Evolutionary conservation across 176 grass and related monocot genomes (phyloP).

Genomic region (Puccinellia tenuiflora): DNA sequence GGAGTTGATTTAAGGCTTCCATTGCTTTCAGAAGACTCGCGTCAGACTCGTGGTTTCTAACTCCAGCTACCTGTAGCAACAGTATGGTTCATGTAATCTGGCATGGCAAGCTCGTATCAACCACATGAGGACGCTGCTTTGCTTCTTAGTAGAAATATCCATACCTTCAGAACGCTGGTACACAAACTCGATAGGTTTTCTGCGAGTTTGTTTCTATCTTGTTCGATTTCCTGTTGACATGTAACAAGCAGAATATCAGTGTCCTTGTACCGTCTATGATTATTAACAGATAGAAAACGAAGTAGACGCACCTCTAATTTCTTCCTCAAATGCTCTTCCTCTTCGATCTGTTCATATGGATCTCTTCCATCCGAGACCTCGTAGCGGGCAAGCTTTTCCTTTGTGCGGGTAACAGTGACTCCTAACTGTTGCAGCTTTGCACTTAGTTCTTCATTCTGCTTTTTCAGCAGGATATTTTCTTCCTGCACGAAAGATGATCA

Average conservation of each 20-base stretch:
- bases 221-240: constrained; percentile 69
- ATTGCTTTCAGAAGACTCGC: constrained; percentile 51
- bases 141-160: not conserved
- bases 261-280: not conserved
- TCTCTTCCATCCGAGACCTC: constrained; percentile 52
- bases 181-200: constrained; percentile 62
- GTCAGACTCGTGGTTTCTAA: constrained; percentile 35
- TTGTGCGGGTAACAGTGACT: constrained; percentile 42
- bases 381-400: constrained; percentile 75
- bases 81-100: constrained; percentile 15
- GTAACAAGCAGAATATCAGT: constrained; percentile 14
- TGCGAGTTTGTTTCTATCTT: constrained; percentile 53
- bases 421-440: constrained; percentile 58
- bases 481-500: constrained; percentile 46
- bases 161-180: constrained; percentile 68
- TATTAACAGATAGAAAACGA: not conserved
- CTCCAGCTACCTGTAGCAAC: constrained; percentile 56
- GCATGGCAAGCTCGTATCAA: not conserved
- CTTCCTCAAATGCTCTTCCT: constrained; percentile 60
- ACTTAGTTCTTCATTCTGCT: constrained; percentile 67
- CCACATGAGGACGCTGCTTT: not conserved
- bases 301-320: constrained; percentile 52
- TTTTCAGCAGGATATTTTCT: constrained; percentile 60
- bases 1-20: constrained; percentile 56
- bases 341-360: constrained; percentile 53